Base-by-base conservation (phyloP, 257 asterid genomes). In the Solanum etuberosum region DNA sequence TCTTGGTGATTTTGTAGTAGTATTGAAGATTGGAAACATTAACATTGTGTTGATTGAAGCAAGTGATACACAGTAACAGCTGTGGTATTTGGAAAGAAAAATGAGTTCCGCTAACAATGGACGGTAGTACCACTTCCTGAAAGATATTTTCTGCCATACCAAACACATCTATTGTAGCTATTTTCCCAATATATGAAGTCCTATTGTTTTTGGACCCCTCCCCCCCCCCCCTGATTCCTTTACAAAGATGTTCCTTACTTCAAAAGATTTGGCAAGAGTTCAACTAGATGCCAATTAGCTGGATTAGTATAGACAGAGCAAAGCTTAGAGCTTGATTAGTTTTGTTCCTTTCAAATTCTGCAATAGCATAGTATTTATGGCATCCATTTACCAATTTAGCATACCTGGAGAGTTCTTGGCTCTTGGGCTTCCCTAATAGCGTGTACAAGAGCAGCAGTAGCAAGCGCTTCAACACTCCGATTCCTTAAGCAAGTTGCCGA, bases 351-450 rank as follows among this genome's bases (percentile, higher is more conserved):
- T 2, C 80, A 71, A 71, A 32, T 31, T 34, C 80, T 35, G 81
- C 21, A 48, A 48, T 48, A 15, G 57, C n/a, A 54, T 54, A 54
- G 57, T 54, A 54, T 54, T 54, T 54, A 37, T 23, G 54, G 10
- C 54, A 74, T 74, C 54, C 27, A 23, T 38, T 74, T 74, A 46
- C 65, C 59, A 43, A 46, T 18, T 40, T 32, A 21, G 38, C 37
- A 85, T 88, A 97, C 99, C 96, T 97, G 99, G 23, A 95, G 97
- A 63, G 99, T 97, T 88, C 99, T 92, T 29, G 99, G 99, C 89
- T 95, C 98, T 88, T 95, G 98, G 83, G 98, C 99, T 91, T 97
- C 99, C 65, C 99, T 92, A 61, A 95, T 97, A 63, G 99, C 98
- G 90, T 96, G 99, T 40, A 97, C 98, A 20, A 97, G 94, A 5